Base-by-base conservation (phyloP, 2,329 filamentous ascomycete species). In the Thermothelomyces thermophilus region DNA sequence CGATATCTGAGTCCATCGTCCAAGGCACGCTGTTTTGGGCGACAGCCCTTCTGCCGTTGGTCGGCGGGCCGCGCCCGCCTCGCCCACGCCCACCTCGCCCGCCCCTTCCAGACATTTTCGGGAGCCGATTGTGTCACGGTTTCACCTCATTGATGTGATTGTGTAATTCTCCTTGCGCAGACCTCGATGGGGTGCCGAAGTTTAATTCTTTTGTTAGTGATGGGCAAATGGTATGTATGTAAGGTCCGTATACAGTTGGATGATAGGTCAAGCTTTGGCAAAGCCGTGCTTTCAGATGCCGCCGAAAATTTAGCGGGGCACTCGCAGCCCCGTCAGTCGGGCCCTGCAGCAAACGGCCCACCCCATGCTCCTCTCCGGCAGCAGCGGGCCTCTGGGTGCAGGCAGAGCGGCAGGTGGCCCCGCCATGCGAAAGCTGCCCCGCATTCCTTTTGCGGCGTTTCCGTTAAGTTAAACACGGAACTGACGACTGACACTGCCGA, bases 21-120 rank as follows among this genome's bases (percentile, higher is more conserved):
- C 77, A 80, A 0, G 77, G 73, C 48, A 78, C 69, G 24, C 71
- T 70, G 10, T 60, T 58, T 24, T 70, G 72, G 16, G 70, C 64
- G 41, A 73, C 70, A 39, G 68, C 69, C 45, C 73, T 63, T n/a
- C 69, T 68, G 41, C 73, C 73, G 47, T 54, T 56, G 10, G 34
- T 47, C 74, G 73, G 51, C 73, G 69, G 35, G 70, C 57, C 57
- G 28, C 56, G 54, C 5, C 59, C 51, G 7, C 63, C 61, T 7
- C 63, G 30, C 17, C 41, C 41, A 19, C 41, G 44, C 24, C 46
- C 46, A 5, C 67, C 73, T 44, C 77, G 71, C 31, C 74, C 72
- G 56, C 71, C 67, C 53, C 76, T 74, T 51, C 76, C 75, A 46
- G 76, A 77, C 76, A 79, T 79, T 46, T 46, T 41, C 51, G 41